phyloP scores from a whole-genome alignment of 208 protist species.

The Crithidia fasciculata region DNA sequence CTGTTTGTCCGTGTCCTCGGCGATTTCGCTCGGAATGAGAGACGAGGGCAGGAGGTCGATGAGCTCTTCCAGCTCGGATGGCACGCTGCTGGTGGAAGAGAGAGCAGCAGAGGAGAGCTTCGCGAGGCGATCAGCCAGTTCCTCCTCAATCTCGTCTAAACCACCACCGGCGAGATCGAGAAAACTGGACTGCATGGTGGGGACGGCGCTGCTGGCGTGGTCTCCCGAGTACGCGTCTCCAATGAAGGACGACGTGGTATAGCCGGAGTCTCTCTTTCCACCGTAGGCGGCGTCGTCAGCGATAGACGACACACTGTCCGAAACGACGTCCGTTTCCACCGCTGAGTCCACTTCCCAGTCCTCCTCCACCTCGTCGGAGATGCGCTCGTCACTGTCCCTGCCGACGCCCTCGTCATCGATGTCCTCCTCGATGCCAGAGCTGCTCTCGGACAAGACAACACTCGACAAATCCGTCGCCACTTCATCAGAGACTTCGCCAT shows the following conservation, averaged over 20 bases:
- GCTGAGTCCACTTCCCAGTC: conserved; percentile 2
- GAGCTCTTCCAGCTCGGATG: conserved; percentile 34
- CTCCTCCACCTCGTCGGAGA: conserved; percentile 25
- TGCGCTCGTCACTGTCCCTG: conserved; percentile 29
- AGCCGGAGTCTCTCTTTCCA: neutral
- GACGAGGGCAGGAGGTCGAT: conserved; percentile 32
- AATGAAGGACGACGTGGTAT: neutral
- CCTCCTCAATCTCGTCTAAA: conserved; percentile 38
- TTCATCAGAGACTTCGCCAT: conserved; percentile 18
- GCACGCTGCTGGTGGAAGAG: conserved; percentile 5
- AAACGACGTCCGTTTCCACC: conserved; percentile 4
- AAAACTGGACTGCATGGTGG: neutral
- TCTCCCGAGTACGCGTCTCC: no score
- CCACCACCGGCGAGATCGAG: neutral
- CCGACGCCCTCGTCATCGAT: conserved; percentile 38
- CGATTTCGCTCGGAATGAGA: conserved; percentile 27
- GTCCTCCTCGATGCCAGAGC: conserved; percentile 40
- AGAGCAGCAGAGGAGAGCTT: conserved; percentile 23
- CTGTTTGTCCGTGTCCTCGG: neutral
- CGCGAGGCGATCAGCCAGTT: conserved; percentile 22
- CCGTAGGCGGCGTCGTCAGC: neutral
- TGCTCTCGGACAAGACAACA: neutral
- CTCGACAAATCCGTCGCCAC: conserved; percentile 12
- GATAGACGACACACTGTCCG: conserved; percentile 4
- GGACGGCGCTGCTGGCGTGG: neutral